Evolutionary conservation across 1,284 basidiomycete genomes (phyloP).

Genomic region (Austroboletus novae-zelandiae): DNA sequence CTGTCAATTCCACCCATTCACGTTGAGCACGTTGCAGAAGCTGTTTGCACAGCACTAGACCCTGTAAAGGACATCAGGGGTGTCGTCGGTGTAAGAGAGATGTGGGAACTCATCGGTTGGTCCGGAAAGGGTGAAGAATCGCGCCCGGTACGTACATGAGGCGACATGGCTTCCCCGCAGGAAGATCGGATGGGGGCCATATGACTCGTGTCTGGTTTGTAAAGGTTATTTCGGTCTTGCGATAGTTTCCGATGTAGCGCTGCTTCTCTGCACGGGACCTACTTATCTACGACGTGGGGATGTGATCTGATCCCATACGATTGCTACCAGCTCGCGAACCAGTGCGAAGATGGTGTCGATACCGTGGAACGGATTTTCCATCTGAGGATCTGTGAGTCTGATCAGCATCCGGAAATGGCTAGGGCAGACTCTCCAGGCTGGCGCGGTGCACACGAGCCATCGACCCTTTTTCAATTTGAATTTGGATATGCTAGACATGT

Average conservation of each 20-base stretch:
- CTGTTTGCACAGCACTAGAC: conserved; percentile 63
- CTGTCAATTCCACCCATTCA: conserved; percentile 87
- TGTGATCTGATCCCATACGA: conserved; percentile 9
- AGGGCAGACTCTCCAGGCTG: no score
- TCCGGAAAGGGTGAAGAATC: conserved; percentile 32
- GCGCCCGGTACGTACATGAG: conserved; percentile 14
- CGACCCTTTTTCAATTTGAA: conserved; percentile 16
- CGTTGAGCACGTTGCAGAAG: conserved; percentile 92
- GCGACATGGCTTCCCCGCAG: conserved; percentile 6
- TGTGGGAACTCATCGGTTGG: conserved; percentile 77
- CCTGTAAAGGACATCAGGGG: conserved; percentile 53
- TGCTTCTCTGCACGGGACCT: conserved; percentile 8
- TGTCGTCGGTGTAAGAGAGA: conserved; percentile 71
- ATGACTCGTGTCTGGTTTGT: conserved; percentile 11
- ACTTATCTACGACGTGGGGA: conserved; percentile 23
- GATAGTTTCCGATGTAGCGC: conserved; percentile 16
- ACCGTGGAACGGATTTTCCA: conserved; percentile 14
- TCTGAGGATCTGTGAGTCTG: conserved; percentile 1
- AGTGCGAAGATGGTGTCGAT: conserved; percentile 8
- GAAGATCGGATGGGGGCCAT: conserved; percentile 1
- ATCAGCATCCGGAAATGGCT: not conserved
- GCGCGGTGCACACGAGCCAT: conserved; percentile 9
- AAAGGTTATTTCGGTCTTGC: conserved; percentile 16
- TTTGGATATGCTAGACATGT: not conserved
- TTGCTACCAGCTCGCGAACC: conserved; percentile 9